Evolutionary conservation across 306 rosid species (phyloP), one percentile per base, ranked within the genome.

Genomic region (Castanospermum australe): DNA sequence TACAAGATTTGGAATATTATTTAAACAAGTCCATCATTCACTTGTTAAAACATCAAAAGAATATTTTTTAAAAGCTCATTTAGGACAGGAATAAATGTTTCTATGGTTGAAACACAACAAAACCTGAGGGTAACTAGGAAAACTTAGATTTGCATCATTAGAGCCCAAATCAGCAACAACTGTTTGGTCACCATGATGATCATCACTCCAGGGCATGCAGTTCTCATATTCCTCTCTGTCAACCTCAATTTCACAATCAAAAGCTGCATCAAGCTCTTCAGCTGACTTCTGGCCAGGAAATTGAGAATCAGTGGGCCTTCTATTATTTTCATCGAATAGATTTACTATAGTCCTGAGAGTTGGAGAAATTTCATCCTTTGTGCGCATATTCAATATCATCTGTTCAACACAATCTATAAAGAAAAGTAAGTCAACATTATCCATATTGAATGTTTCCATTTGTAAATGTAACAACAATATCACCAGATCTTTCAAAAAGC

Each of bases 351-450:
- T 81, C 88, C 88, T 80, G 60, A 93, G 88, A 81, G 88, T 95
- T 51, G 98, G 99, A 68, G 99, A 95, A 78, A 95, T 95, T 76
- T 93, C 97, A 77, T 95, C 87, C 87, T 90, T 87, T 69, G 54
- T 73, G 66, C 81, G 87, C 87, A 93, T 83, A 79, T 86, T 80
- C 88, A 84, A 67, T 54, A 88, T 84, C 91, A 91, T 93, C 86
- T 90, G 87, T 87, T 95, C 94, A 54, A 91, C 83, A 87, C 86
- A 90, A 61, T 95, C 97, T 93, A 83, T 14, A 75, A 56, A 50
- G 72, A 64, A 30, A 65, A 52, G 35, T 68, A 75, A 55, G 42
- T 25, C 17, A 44, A 13, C 35, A 77, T 22, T 72, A 15, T 22
- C 77, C 62, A 38, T 50, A 36, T 54, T 41, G 44, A 84, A 79